These are phyloP conservation scores for Ogataea saltuana DNA, from an alignment of 805 yeast genomes.

Conservation along the genomic window DNA sequence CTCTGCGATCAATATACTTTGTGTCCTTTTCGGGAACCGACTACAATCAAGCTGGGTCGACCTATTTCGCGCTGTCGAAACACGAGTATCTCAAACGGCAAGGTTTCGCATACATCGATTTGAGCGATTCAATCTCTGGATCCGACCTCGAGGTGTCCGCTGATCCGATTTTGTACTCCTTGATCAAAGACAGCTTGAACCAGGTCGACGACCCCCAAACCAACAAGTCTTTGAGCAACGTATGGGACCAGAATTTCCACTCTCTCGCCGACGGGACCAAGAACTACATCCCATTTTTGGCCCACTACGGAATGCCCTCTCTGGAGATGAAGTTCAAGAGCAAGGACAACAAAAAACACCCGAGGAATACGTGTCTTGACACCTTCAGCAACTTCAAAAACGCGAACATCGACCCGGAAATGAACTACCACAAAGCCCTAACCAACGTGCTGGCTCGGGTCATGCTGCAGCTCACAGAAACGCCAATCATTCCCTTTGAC, in stretches of 20 bases:
- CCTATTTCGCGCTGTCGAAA: constrained; percentile 68
- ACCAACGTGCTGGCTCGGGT: constrained; percentile 56
- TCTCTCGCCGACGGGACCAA: constrained; percentile 41
- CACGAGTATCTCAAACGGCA: constrained; percentile 55
- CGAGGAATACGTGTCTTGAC: constrained; percentile 62
- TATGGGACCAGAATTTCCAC: constrained; percentile 25
- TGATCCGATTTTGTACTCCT: constrained; percentile 61
- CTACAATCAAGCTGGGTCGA: constrained; percentile 81
- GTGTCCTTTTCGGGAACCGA: constrained; percentile 81
- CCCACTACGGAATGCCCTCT: constrained; percentile 67
- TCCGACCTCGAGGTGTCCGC: constrained; percentile 48
- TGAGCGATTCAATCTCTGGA: constrained; percentile 62
- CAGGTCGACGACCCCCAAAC: constrained; percentile 29
- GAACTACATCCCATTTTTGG: constrained; percentile 68
- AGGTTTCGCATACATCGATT: constrained; percentile 70
- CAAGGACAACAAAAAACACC: constrained; percentile 35
- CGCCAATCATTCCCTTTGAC: constrained; percentile 74
- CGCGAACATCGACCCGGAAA: constrained; percentile 52
- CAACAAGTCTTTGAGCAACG: constrained; percentile 25
- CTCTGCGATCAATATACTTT: constrained; percentile 79
- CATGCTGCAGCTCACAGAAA: constrained; percentile 63
- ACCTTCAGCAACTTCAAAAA: constrained; percentile 55
- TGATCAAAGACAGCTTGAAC: constrained; percentile 45
- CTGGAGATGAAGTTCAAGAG: constrained; percentile 53
- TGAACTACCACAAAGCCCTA: constrained; percentile 56